Percentiles rank a stretch among this genome's conserved stretches.
phyloP scores from a whole-genome alignment of 371 early-diverging fungal species.

The Dichotomocladium elegans region DNA sequence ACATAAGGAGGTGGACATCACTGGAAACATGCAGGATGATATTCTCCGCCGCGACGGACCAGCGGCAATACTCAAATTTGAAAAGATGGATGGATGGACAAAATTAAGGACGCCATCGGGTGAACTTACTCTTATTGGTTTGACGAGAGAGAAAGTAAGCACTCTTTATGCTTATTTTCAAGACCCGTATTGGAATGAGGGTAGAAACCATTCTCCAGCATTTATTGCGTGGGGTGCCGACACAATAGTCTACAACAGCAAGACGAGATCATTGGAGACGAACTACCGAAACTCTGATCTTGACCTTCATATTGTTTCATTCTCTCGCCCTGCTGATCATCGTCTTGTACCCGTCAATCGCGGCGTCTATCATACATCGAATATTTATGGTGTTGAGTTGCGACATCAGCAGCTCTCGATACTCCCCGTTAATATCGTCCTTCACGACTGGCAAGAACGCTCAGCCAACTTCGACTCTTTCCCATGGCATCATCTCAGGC shows the following conservation, averaged over 20 bases:
- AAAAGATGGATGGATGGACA: constrained; percentile 46
- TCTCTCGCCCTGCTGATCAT: constrained; percentile 9
- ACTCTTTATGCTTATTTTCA: constrained; percentile 59
- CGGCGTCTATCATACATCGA: constrained; percentile 17
- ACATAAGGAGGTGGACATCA: constrained; percentile 37
- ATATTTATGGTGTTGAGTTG: constrained; percentile 16
- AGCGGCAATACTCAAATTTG: constrained; percentile 46
- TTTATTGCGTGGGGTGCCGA: constrained; percentile 52
- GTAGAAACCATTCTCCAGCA: constrained; percentile 17
- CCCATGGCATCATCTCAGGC: constrained; percentile 41
- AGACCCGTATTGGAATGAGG: constrained; percentile 48
- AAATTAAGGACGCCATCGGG: constrained; percentile 30
- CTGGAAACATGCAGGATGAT: constrained; percentile 40
- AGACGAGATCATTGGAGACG: constrained; percentile 18
- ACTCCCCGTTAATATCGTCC: constrained; percentile 16
- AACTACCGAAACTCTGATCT: constrained; percentile 23
- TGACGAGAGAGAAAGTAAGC: constrained; percentile 39
- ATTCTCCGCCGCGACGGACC: constrained; percentile 28
- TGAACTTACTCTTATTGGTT: constrained; percentile 41
- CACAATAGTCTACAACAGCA: constrained; percentile 29
- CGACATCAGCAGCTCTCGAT: constrained; percentile 12
- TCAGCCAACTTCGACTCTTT: constrained; percentile 27
- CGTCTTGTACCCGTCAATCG: constrained; percentile 1
- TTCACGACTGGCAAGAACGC: constrained; percentile 28
- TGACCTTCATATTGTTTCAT: constrained; percentile 26